These are phyloP conservation scores for Arachnopeziza araneosa DNA, from an alignment of 2,329 filamentous ascomycete genomes.

Conservation along the genomic window DNA sequence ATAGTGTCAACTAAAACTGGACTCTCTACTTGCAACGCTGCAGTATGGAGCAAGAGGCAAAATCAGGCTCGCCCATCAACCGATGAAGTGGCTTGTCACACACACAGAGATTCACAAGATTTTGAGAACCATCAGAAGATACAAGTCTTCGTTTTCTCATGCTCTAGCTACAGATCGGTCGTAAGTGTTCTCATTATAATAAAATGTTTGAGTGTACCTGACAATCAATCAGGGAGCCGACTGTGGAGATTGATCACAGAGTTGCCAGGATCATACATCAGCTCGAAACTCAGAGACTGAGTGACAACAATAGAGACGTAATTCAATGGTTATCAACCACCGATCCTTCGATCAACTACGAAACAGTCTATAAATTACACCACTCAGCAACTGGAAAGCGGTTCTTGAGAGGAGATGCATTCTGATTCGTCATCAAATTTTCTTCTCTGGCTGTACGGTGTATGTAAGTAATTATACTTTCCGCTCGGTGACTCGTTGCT, in stretches of 20 bases:
- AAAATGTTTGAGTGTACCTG: not conserved
- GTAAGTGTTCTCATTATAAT: not conserved
- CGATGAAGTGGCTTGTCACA: constrained; percentile 5
- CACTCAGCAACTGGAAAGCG: constrained; percentile 32
- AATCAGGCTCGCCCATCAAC: not conserved
- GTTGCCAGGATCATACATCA: constrained; percentile 1
- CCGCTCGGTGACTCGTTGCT: not conserved
- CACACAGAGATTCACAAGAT: constrained; percentile 5
- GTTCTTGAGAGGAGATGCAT: constrained; percentile 29
- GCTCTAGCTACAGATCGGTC: constrained; percentile 4
- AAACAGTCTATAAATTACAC: constrained; percentile 28
- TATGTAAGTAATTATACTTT: constrained; percentile 14
- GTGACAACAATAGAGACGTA: constrained; percentile 1
- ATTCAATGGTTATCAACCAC: constrained; percentile 31
- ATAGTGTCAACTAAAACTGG: constrained; percentile 6
- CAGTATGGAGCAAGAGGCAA: not conserved
- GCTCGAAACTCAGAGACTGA: not conserved
- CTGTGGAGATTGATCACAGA: not conserved
- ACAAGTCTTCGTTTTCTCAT: constrained; percentile 5
- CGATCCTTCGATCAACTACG: constrained; percentile 32
- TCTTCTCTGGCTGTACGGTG: constrained; percentile 35
- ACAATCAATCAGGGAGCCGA: not conserved
- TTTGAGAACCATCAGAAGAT: constrained; percentile 1
- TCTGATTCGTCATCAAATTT: constrained; percentile 20
- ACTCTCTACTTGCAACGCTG: constrained; percentile 1